Percentiles rank a stretch among this genome's conserved stretches.
These are phyloP conservation scores for Diaporthe citriasiana DNA, from an alignment of 2,329 filamentous ascomycete genomes.

Conservation along the genomic window DNA sequence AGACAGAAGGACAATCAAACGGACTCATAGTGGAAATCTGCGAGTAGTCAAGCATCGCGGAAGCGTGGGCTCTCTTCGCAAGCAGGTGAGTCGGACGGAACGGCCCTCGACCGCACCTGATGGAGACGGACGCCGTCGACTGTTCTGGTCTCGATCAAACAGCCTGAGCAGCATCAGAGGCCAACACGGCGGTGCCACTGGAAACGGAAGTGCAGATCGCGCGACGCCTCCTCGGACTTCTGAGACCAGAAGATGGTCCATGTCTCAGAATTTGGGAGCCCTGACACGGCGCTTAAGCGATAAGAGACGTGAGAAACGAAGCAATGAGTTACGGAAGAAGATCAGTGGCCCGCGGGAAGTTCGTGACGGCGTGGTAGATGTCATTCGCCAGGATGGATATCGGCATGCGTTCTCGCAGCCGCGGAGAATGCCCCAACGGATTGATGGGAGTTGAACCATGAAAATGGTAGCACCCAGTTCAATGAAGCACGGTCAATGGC, in stretches of 20 bases:
- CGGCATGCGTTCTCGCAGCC: slow-evolving; percentile 49
- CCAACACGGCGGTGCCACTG: slow-evolving; percentile 12
- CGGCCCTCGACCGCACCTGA: slow-evolving; percentile 54
- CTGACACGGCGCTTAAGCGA: slow-evolving; percentile 71
- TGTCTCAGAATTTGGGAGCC: slow-evolving; percentile 53
- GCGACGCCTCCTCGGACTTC: slow-evolving; percentile 32
- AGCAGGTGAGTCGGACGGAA: slow-evolving; percentile 30
- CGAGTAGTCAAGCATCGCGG: slow-evolving; percentile 69
- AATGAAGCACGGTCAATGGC: neutral
- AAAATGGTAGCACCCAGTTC: neutral
- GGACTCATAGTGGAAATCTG: slow-evolving; percentile 72
- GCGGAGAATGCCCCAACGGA: slow-evolving; percentile 35
- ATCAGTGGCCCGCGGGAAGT: slow-evolving; percentile 73
- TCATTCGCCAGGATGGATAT: slow-evolving; percentile 63
- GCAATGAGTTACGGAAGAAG: slow-evolving; percentile 69
- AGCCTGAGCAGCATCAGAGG: slow-evolving; percentile 43
- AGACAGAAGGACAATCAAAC: slow-evolving; percentile 70
- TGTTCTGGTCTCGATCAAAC: slow-evolving; percentile 51
- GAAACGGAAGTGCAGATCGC: slow-evolving; percentile 18
- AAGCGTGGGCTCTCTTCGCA: slow-evolving; percentile 60
- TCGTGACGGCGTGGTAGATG: slow-evolving; percentile 70
- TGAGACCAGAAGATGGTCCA: slow-evolving; percentile 39
- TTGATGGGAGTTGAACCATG: neutral
- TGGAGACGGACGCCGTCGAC: slow-evolving; percentile 36
- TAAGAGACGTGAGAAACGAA: slow-evolving; percentile 69